Conservation (phyloP, 805 yeast species). For the Grigorovia humatica region DNA sequence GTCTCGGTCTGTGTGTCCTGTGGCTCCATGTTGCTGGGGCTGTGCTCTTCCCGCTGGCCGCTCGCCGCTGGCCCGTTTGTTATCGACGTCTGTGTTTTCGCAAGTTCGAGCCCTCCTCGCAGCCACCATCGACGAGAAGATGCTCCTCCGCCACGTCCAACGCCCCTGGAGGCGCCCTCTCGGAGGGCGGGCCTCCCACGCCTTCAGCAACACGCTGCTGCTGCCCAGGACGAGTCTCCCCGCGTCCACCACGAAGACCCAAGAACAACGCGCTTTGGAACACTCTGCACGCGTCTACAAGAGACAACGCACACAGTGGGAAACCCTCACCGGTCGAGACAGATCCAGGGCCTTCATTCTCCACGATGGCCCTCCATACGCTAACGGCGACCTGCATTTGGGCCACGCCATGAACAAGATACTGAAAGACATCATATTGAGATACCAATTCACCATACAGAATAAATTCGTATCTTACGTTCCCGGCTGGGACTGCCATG, state of each 20-base stretch:
- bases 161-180: too few relatives aligned
- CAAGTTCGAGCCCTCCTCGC: too few relatives aligned
- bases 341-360: slow-evolving; percentile 43
- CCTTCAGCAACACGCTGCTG: slow-evolving; percentile 42
- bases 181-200: slow-evolving; percentile 20
- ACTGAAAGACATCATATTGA: slow-evolving; percentile 71
- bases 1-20: too few relatives aligned
- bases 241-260: too few relatives aligned
- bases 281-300: slow-evolving; percentile 36
- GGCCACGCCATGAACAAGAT: slow-evolving; percentile 91
- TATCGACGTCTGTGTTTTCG: too few relatives aligned
- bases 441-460: slow-evolving; percentile 54
- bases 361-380: slow-evolving; percentile 98
- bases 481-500: slow-evolving; percentile 99
- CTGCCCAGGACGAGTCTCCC: slow-evolving; percentile 68
- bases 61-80: too few relatives aligned
- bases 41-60: too few relatives aligned
- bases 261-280: too few relatives aligned
- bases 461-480: slow-evolving; percentile 58
- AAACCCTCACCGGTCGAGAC: neutral
- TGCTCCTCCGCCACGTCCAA: too few relatives aligned
- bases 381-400: slow-evolving; percentile 86
- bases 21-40: too few relatives aligned
- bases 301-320: slow-evolving; percentile 39
- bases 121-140: too few relatives aligned